A percentile compares a stretch with the other conserved stretches of the same genome.
Conservation (phyloP, 2,329 filamentous ascomycete genomes). For the Penicillium sp. region DNA sequence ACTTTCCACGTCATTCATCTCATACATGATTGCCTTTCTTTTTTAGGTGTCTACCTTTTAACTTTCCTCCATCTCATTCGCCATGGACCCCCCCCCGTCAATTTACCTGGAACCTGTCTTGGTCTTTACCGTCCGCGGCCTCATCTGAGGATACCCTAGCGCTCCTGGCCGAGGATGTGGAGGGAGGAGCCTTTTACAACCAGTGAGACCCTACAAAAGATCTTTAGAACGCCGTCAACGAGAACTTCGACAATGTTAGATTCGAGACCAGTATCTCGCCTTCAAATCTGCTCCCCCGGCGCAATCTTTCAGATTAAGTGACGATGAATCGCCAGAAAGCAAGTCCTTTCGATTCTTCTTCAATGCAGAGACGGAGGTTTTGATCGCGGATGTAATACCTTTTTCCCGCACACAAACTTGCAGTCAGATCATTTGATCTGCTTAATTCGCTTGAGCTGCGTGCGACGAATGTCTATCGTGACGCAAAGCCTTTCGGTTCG, state of each 20-base stretch:
- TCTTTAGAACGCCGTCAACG: slow-evolving; percentile 8
- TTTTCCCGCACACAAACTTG: slow-evolving; percentile 10
- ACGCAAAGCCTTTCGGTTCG: slow-evolving; percentile 10
- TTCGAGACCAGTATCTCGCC: slow-evolving; percentile 15
- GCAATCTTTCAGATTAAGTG: slow-evolving; percentile 12
- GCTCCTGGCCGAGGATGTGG: slow-evolving; percentile 9
- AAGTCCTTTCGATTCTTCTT: slow-evolving; percentile 14
- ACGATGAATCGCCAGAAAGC: slow-evolving; percentile 15
- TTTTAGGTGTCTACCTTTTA: background rate
- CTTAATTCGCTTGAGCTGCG: slow-evolving; percentile 11
- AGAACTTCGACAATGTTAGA: slow-evolving; percentile 13
- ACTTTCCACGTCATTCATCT: background rate
- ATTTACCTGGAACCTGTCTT: slow-evolving; percentile 1
- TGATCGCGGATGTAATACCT: slow-evolving; percentile 13
- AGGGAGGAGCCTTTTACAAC: slow-evolving; percentile 11
- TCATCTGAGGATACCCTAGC: slow-evolving; percentile 10
- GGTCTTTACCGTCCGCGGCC: slow-evolving; percentile 5
- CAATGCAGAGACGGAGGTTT: slow-evolving; percentile 13
- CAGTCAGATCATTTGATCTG: slow-evolving; percentile 10
- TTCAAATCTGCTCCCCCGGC: slow-evolving; percentile 13
- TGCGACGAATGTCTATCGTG: slow-evolving; percentile 10
- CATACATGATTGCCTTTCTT: background rate
- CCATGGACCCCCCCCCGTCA: slow-evolving; percentile 7
- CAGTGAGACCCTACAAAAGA: slow-evolving; percentile 8
- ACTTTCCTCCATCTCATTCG: slow-evolving; percentile 5